Evolutionary conservation across 345 rosid genomes (phyloP), one percentile per base, ranked within the genome.

Genomic region (Dimocarpus longan): DNA sequence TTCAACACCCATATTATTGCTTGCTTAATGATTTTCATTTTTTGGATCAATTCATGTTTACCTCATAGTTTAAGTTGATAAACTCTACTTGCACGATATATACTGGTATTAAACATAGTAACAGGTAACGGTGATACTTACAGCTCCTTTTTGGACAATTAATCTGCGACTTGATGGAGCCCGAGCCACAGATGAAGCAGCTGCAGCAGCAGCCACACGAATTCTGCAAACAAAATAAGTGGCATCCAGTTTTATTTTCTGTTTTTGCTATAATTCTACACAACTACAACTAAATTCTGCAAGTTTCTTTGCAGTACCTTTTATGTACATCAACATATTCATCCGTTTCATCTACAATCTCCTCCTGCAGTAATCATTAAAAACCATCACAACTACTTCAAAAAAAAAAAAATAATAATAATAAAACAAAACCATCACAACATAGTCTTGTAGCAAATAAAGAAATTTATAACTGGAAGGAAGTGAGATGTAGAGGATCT

Each of bases 341-440:
- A 90, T 93, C 99, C 22, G 98, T 95, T 85, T 95, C 99, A 80
- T 95, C 99, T 78, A 95, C 97, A 83, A 95, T 95, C 91, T 95
- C 99, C 79, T 95, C 99, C 92, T 95, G 92, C 79, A 69, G 62
- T 40, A 52, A 66, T 39, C 66, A 77, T 40, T 52, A 74, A 26
- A 26, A 26, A 26, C 28, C 28, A 26, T 26, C 28, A 26, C 28
- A 26, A 26, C 28, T 26, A 26, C 28, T 26, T 26, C 28, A 26
- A 26, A 26, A 26, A 0, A 26, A 26, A 26, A 26, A 26, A 26
- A 26, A 26, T 26, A 26, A 26, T 26, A 26, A 26, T 26, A 26
- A 26, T 26, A 26, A 26, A 26, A 26, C 1, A 26, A 26, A 63
- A 70, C 39, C 19, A 73, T 60, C 48, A 78, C 24, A 18, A 78